Evolutionary conservation across 352 stramenopile genomes (phyloP).

Genomic region (Phytophthora lateralis): DNA sequence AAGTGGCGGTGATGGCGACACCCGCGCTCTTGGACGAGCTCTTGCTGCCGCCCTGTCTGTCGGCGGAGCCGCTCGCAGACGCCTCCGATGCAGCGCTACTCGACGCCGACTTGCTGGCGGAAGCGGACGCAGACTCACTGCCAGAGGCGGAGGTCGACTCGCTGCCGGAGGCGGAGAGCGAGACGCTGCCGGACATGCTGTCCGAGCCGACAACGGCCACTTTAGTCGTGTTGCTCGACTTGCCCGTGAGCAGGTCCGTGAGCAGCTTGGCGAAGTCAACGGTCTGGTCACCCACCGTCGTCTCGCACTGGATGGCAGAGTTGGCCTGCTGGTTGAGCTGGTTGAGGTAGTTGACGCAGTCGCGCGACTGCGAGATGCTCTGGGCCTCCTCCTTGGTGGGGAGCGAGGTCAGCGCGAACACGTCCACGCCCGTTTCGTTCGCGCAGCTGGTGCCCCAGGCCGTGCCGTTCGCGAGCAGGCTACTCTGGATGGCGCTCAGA

Average conservation of each 20-base stretch:
- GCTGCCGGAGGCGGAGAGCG: constrained; percentile 11
- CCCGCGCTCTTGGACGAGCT: constrained; percentile 13
- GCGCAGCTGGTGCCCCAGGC: constrained; percentile 39
- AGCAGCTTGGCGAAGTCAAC: constrained; percentile 50
- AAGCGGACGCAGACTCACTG: constrained; percentile 3
- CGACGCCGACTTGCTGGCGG: not conserved
- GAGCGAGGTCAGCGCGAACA: constrained; percentile 45
- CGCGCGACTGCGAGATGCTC: constrained; percentile 48
- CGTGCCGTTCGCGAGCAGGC: constrained; percentile 58
- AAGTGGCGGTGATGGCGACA: constrained; percentile 11
- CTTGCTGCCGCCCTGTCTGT: constrained; percentile 14
- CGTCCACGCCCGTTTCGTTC: constrained; percentile 49
- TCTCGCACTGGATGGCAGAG: constrained; percentile 54
- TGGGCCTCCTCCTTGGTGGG: constrained; percentile 52
- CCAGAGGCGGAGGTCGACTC: constrained; percentile 7
- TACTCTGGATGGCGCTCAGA: constrained; percentile 52
- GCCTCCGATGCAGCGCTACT: constrained; percentile 18
- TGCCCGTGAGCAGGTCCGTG: constrained; percentile 52
- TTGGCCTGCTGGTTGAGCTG: constrained; percentile 72
- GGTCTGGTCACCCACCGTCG: constrained; percentile 41
- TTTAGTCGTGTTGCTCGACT: constrained; percentile 70
- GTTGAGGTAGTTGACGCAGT: constrained; percentile 74
- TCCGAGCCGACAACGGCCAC: constrained; percentile 17
- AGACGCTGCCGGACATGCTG: constrained; percentile 37
- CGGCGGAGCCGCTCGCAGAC: constrained; percentile 1